phyloP scores from a whole-genome alignment of 352 stramenopile species.

The Phytophthora boehmeriae region DNA sequence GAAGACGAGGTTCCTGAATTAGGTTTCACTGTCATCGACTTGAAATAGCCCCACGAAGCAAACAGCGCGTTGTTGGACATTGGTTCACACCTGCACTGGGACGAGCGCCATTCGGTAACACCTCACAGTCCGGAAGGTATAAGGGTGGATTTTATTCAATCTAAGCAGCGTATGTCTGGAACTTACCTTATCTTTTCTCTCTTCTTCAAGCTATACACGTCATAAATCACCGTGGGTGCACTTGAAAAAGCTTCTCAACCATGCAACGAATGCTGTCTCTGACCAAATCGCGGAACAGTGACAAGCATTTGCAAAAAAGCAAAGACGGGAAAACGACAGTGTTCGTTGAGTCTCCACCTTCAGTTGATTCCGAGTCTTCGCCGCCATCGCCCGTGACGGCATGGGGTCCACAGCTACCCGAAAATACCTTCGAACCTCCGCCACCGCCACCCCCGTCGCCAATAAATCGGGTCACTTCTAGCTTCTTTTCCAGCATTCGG shows the following conservation, averaged over 20 bases:
- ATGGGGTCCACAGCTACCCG: conserved; percentile 12
- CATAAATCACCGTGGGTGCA: conserved; percentile 4
- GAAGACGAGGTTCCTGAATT: background rate
- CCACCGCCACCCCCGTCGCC: conserved; percentile 23
- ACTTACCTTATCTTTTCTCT: conserved; percentile 3
- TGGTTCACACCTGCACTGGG: background rate
- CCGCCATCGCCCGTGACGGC: conserved; percentile 19
- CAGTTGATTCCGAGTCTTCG: conserved; percentile 8
- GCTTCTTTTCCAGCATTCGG: conserved; percentile 13
- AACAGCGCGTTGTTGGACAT: background rate
- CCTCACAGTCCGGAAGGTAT: conserved; percentile 1
- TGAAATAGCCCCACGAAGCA: conserved; percentile 25
- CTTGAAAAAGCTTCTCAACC: background rate
- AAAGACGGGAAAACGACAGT: conserved; percentile 15
- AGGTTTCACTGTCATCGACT: conserved; percentile 17
- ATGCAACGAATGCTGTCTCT: conserved; percentile 39
- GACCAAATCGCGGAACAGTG: conserved; percentile 18
- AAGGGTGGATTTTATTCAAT: background rate
- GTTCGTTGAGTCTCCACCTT: conserved; percentile 10
- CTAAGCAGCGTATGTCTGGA: conserved; percentile 4
- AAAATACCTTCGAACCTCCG: conserved; percentile 1
- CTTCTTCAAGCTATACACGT: background rate
- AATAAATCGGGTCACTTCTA: conserved; percentile 5
- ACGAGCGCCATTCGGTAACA: background rate
- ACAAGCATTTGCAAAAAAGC: conserved; percentile 20